phyloP scores from a whole-genome alignment of 2,329 filamentous ascomycete species.

The Colletotrichum sp. region DNA sequence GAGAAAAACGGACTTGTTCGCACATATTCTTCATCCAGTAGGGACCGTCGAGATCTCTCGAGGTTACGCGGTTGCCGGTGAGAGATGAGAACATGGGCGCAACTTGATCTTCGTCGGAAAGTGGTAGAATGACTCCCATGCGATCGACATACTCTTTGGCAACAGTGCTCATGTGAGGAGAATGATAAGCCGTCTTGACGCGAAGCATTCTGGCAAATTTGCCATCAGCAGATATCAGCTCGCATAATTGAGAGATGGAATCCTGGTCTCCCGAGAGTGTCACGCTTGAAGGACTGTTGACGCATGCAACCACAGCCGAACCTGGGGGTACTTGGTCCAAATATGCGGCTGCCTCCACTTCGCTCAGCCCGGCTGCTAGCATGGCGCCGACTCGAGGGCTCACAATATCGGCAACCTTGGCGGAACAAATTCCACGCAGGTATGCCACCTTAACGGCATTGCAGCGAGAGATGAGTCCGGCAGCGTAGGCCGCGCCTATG shows the following conservation, averaged over 20 bases:
- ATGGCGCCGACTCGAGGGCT: constrained; percentile 27
- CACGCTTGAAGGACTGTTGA: constrained; percentile 39
- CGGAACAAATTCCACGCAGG: constrained; percentile 29
- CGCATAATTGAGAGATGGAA: constrained; percentile 24
- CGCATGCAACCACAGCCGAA: constrained; percentile 35
- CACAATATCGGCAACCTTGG: neutral
- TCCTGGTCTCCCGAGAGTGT: constrained; percentile 31
- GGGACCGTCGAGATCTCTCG: constrained; percentile 29
- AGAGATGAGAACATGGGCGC: constrained; percentile 24
- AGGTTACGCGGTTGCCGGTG: constrained; percentile 25
- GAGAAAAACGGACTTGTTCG: neutral
- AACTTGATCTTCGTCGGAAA: constrained; percentile 29
- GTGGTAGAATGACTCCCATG: neutral
- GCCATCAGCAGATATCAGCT: constrained; percentile 10
- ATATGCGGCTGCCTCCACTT: constrained; percentile 14
- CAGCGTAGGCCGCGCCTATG: constrained; percentile 45
- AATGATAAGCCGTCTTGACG: constrained; percentile 10
- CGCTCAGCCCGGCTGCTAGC: constrained; percentile 32
- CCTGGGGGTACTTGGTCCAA: constrained; percentile 14
- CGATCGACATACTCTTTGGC: constrained; percentile 26
- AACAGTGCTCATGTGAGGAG: constrained; percentile 46
- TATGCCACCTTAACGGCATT: constrained; percentile 35
- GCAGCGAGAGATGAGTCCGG: constrained; percentile 30
- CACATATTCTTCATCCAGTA: constrained; percentile 12
- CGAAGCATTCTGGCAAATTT: constrained; percentile 24